Percentiles rank a stretch among this genome's conserved stretches.
Evolutionary conservation across 2,329 filamentous ascomycete species (phyloP).

Genomic region (Aspergillaceae sp.): DNA sequence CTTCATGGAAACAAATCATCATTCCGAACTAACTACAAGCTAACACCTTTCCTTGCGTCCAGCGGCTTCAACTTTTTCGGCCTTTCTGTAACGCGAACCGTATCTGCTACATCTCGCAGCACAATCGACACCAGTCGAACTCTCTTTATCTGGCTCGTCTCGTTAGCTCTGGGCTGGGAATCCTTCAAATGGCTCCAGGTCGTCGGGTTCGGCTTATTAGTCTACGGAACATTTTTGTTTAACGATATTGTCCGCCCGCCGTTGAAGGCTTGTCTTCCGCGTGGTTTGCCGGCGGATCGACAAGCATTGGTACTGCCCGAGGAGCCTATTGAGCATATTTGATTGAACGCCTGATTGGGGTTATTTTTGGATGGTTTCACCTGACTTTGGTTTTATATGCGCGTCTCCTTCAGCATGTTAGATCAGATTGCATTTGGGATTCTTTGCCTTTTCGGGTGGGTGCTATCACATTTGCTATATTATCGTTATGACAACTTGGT

Average conservation of each 20-base stretch:
- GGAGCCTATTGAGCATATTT: conserved; percentile 69
- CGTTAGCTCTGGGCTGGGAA: conserved; percentile 89
- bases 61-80: conserved; percentile 99
- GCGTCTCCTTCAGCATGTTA: too few relatives aligned
- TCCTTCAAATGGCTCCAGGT: conserved; percentile 97
- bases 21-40: neutral
- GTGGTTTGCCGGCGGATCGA: conserved; percentile 47
- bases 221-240: conserved; percentile 95
- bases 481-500: too few relatives aligned
- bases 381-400: neutral
- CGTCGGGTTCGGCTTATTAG: conserved; percentile 73
- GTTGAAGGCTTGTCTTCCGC: conserved; percentile 55
- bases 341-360: conserved; percentile 3
- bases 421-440: too few relatives aligned
- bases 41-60: conserved; percentile 7
- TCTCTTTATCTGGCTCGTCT: conserved; percentile 91
- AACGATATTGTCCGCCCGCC: conserved; percentile 88
- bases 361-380: neutral
- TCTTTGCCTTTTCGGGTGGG: too few relatives aligned
- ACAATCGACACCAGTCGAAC: conserved; percentile 97
- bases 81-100: conserved; percentile 77
- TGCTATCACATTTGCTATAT: too few relatives aligned
- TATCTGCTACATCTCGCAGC: conserved; percentile 86
- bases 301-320: conserved; percentile 56
- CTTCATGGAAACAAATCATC: neutral